These are phyloP conservation scores for Populus tremula DNA, from an alignment of 345 rosid species.

Conservation along the genomic window DNA sequence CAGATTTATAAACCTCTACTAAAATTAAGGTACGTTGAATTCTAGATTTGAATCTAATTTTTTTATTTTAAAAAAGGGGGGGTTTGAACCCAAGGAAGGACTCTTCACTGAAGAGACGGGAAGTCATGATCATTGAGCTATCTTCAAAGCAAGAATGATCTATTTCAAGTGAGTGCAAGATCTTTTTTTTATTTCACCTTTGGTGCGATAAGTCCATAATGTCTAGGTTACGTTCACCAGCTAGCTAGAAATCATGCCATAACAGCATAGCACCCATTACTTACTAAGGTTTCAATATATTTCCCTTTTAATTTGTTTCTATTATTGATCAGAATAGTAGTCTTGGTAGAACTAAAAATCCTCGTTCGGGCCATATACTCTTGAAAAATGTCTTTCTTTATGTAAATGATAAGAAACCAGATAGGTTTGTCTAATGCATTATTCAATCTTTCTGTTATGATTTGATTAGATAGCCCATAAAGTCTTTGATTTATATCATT, in stretches of 20 bases:
- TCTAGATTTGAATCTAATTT: too few relatives aligned
- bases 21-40: too few relatives aligned
- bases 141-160: background rate
- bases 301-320: constrained; percentile 5
- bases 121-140: background rate
- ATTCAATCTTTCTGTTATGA: constrained; percentile 9
- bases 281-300: background rate
- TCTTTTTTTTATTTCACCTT: constrained; percentile 8
- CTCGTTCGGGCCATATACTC: constrained; percentile 9
- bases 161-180: background rate
- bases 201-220: constrained; percentile 16
- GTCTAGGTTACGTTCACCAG: background rate
- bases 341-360: constrained; percentile 14
- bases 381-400: background rate
- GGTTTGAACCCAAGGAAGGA: background rate
- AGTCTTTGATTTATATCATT: constrained; percentile 18
- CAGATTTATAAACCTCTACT: too few relatives aligned
- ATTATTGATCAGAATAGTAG: constrained; percentile 16
- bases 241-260: background rate
- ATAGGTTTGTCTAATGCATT: constrained; percentile 14
- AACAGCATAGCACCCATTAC: background rate
- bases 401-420: constrained; percentile 8
- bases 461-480: constrained; percentile 36
- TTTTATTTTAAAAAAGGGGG: too few relatives aligned
- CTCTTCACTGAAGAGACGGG: background rate